Conservation (phyloP, 768 basidiomycete genomes). For the Lactarius pseudohatsudake region DNA sequence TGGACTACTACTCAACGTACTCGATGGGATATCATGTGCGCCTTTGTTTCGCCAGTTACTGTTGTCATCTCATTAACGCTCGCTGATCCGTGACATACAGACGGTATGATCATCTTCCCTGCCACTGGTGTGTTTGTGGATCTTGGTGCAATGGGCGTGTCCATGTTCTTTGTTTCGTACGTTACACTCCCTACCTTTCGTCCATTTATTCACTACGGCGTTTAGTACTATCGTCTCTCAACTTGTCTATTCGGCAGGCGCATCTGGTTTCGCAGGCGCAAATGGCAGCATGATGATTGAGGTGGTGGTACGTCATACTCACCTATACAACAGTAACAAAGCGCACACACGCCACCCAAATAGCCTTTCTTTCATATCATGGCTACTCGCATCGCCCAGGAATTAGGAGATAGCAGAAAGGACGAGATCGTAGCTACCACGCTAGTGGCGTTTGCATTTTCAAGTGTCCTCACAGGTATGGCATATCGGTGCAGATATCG, state of each 20-base stretch:
- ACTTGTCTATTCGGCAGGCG: conserved; percentile 81
- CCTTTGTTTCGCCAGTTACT: conserved; percentile 23
- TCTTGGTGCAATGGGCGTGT: conserved; percentile 87
- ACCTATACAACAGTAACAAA: not conserved
- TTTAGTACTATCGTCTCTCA: conserved; percentile 73
- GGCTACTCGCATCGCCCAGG: conserved; percentile 67
- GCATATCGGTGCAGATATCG: not conserved
- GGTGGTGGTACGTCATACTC: conserved; percentile 61
- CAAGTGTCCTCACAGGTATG: conserved; percentile 82
- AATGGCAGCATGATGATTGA: conserved; percentile 99
- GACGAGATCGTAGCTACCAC: conserved; percentile 87
- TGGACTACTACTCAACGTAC: conserved; percentile 81
- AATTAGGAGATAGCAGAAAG: conserved; percentile 70
- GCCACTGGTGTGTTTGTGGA: conserved; percentile 73
- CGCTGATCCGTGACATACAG: conserved; percentile 37
- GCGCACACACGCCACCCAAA: not conserved
- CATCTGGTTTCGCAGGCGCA: conserved; percentile 84
- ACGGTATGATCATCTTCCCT: conserved; percentile 97
- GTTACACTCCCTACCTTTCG: conserved; percentile 30
- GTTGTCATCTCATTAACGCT: not conserved
- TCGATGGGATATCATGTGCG: conserved; percentile 92
- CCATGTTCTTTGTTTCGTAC: conserved; percentile 90
- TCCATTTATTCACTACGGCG: not conserved
- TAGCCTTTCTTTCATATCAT: conserved; percentile 97
- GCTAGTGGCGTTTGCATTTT: conserved; percentile 82